Conservation (phyloP, 768 basidiomycete species). For the Leccinum longicurvipes region DNA sequence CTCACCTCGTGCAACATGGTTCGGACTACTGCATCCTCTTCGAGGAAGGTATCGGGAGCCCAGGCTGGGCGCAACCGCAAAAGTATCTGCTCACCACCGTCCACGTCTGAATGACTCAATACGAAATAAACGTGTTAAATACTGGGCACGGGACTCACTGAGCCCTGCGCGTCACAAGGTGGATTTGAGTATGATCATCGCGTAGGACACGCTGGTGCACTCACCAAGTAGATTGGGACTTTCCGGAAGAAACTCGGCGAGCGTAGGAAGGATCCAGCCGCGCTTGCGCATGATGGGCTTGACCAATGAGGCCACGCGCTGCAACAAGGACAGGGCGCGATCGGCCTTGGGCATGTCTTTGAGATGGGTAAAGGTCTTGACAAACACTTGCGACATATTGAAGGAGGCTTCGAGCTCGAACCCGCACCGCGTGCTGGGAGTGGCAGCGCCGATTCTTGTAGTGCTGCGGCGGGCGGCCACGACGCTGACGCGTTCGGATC, state of each 20-base stretch:
- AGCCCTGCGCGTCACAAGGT: slow-evolving; percentile 26
- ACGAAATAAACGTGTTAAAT: background rate
- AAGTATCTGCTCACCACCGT: slow-evolving; percentile 78
- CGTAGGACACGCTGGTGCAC: slow-evolving; percentile 16
- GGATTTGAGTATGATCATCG: slow-evolving; percentile 7
- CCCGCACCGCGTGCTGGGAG: background rate
- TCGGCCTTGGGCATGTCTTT: slow-evolving; percentile 64
- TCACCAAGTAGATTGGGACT: slow-evolving; percentile 68
- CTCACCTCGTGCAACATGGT: slow-evolving; percentile 90
- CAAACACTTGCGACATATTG: slow-evolving; percentile 53
- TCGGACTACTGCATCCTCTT: slow-evolving; percentile 70
- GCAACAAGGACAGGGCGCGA: slow-evolving; percentile 63
- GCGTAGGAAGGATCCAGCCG: slow-evolving; percentile 70
- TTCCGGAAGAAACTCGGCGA: slow-evolving; percentile 88
- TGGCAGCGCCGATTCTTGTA: background rate
- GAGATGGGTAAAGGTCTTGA: slow-evolving; percentile 69
- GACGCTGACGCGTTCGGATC: slow-evolving; percentile 7
- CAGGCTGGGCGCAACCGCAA: slow-evolving; percentile 74
- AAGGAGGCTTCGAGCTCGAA: background rate
- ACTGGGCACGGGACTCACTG: slow-evolving; percentile 30
- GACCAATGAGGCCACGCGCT: slow-evolving; percentile 71
- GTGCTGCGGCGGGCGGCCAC: background rate
- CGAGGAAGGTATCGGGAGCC: slow-evolving; percentile 65
- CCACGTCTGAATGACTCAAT: slow-evolving; percentile 52
- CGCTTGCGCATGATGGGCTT: slow-evolving; percentile 93